Percentiles rank a stretch among this genome's conserved stretches.
These are phyloP conservation scores for Lentinula detonsa DNA, from an alignment of 768 basidiomycete species.

Conservation along the genomic window DNA sequence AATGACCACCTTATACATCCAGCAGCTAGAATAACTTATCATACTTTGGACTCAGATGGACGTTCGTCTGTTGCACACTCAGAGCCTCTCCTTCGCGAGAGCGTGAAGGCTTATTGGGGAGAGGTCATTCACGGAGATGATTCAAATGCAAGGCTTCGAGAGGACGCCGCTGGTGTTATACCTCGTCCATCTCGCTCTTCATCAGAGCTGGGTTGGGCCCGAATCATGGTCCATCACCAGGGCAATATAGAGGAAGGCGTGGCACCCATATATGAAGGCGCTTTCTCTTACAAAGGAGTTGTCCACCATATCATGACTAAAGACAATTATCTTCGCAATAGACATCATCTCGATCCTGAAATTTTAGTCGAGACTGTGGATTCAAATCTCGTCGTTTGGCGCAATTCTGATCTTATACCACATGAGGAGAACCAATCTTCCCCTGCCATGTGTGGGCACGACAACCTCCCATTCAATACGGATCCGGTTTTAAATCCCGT, in stretches of 20 bases:
- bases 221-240: conserved; percentile 67
- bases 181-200: conserved; percentile 29
- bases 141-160: conserved; percentile 49
- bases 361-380: conserved; percentile 38
- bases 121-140: conserved; percentile 61
- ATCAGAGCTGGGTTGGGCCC: conserved; percentile 67
- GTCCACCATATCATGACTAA: conserved; percentile 66
- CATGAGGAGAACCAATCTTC: conserved; percentile 37
- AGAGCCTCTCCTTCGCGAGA: conserved; percentile 56
- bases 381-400: conserved; percentile 61
- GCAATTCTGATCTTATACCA: conserved; percentile 63
- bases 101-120: conserved; percentile 66
- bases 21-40: conserved; percentile 66
- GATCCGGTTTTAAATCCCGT: conserved; percentile 49
- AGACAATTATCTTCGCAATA: conserved; percentile 64
- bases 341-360: conserved; percentile 51
- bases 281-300: conserved; percentile 63
- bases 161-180: conserved; percentile 54
- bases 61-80: conserved; percentile 42
- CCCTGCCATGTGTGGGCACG: conserved; percentile 61
- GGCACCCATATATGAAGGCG: conserved; percentile 66
- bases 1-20: conserved; percentile 78
- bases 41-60: conserved; percentile 46
- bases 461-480: conserved; percentile 60
- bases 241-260: conserved; percentile 39